Evolutionary conservation across 306 rosid species (phyloP), one percentile per base, ranked within the genome.

Genomic region (Castanea mollissima): DNA sequence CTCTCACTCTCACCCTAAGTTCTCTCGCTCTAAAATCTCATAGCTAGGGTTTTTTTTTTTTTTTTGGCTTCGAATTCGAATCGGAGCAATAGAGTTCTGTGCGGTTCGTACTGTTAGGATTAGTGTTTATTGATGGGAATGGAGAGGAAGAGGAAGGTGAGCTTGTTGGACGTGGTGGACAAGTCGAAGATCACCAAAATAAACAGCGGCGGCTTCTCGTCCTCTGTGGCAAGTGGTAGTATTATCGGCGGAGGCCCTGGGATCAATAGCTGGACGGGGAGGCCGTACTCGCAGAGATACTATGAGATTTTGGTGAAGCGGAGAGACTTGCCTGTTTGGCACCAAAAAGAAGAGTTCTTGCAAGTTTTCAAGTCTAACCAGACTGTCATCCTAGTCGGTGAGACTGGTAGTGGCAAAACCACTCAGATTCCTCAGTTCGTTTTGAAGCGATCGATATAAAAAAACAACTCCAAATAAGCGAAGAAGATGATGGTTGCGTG

Each of bases 341-440:
- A 83, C 21, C 98, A 92, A 88, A 94, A 94, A 56, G 91, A 91
- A 19, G 97, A 92, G 65, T 94, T 92, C 69, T 83, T 92, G 23
- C 86, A 91, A 80, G 93, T 29, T 68, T 69, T 94, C 82, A 92
- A 78, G 84, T 76, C 69, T 5, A 92, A 87, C 74, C 97, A 94
- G 85, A 82, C 89, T 51, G 63, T 94, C 13, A 89, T 94, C 74
- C 84, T 94, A 69, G 98, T 94, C 32, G 97, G 98, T 56, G 98
- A 94, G 81, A 92, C 98, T 70, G 98, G 98, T 49, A 92, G 98
- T 85, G 98, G 98, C 2, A 94, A 94, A 94, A 92, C 97, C 31
- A 94, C 98, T 8, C 97, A 92, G 97, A 94, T 94, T 35, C 98
- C 97, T 64, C 97, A 94, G 31, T 92, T 94, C 83, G 97, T 94